phyloP scores from a whole-genome alignment of 2,329 filamentous ascomycete species.

The Chaetomium sp. region DNA sequence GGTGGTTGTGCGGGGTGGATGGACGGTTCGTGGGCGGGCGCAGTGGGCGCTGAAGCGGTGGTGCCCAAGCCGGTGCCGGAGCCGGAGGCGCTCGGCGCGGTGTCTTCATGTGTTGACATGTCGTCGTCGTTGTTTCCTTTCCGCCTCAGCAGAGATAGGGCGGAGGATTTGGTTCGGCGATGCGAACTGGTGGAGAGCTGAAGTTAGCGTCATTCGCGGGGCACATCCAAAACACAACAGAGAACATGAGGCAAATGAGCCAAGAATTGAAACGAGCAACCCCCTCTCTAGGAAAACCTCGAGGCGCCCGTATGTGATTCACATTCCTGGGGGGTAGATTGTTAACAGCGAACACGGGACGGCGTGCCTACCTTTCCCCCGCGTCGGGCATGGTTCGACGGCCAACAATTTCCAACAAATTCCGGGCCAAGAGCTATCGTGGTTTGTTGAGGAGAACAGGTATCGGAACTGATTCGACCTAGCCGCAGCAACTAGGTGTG shows the following conservation, averaged over 20 bases:
- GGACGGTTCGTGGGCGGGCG: conserved; percentile 27
- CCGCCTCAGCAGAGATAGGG: conserved; percentile 49
- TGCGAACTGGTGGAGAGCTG: conserved; percentile 28
- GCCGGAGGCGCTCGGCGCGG: conserved; percentile 23
- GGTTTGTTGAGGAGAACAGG: not conserved
- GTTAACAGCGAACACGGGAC: not conserved
- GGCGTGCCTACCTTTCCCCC: conserved; percentile 22
- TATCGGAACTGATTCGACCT: not conserved
- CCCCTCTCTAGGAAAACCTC: no score
- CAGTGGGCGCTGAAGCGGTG: conserved; percentile 30
- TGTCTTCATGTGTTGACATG: conserved; percentile 40
- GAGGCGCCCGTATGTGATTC: no score
- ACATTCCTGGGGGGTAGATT: not conserved
- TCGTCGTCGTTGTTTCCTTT: conserved; percentile 44
- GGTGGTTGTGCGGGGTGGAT: conserved; percentile 32
- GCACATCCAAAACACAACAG: not conserved
- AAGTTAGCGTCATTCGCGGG: not conserved
- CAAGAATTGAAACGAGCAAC: no score
- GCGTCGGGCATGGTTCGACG: conserved; percentile 19
- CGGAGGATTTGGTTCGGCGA: conserved; percentile 49
- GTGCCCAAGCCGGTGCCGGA: conserved; percentile 31
- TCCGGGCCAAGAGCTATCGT: not conserved
- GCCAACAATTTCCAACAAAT: not conserved
- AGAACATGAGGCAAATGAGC: not conserved
- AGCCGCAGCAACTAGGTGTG: not conserved